These are phyloP conservation scores for Termitomyces sp. DNA, from an alignment of 1,284 basidiomycete species.

Conservation along the genomic window DNA sequence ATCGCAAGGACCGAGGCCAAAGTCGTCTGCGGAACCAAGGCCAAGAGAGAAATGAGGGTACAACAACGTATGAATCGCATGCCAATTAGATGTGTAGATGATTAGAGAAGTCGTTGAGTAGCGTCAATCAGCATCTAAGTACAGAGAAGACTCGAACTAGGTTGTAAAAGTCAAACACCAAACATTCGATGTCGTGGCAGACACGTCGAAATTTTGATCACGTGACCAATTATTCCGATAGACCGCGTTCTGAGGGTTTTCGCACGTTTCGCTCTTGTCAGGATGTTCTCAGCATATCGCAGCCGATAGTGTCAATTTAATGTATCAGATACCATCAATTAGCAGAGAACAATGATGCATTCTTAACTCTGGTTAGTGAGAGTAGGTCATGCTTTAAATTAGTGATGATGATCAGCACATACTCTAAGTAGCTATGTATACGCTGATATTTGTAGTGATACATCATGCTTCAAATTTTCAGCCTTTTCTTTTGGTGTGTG, in stretches of 20 bases:
- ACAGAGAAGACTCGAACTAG: slow-evolving; percentile 8
- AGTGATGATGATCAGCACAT: too few relatives aligned
- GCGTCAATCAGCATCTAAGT: slow-evolving; percentile 18
- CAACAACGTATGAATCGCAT: slow-evolving; percentile 33
- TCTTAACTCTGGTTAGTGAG: too few relatives aligned
- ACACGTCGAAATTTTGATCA: slow-evolving; percentile 22
- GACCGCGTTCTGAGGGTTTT: neutral
- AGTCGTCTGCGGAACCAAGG: slow-evolving; percentile 32
- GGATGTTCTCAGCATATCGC: too few relatives aligned
- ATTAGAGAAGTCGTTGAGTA: slow-evolving; percentile 16
- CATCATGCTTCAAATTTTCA: too few relatives aligned
- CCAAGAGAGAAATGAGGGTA: slow-evolving; percentile 27
- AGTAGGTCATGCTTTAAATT: too few relatives aligned
- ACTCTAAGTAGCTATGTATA: too few relatives aligned
- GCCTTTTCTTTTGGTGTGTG: too few relatives aligned
- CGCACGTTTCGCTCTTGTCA: too few relatives aligned
- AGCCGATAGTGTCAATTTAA: too few relatives aligned
- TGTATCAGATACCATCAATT: too few relatives aligned
- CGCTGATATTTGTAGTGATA: too few relatives aligned
- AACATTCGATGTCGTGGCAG: slow-evolving; percentile 20
- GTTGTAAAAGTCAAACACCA: slow-evolving; percentile 4
- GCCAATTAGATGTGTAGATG: slow-evolving; percentile 13
- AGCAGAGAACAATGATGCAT: too few relatives aligned
- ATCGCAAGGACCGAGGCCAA: slow-evolving; percentile 78
- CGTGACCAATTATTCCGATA: slow-evolving; percentile 9